Percentiles rank a stretch among this genome's conserved stretches.
phyloP scores from a whole-genome alignment of 2,329 filamentous ascomycete genomes.

The Claviceps paspali region DNA sequence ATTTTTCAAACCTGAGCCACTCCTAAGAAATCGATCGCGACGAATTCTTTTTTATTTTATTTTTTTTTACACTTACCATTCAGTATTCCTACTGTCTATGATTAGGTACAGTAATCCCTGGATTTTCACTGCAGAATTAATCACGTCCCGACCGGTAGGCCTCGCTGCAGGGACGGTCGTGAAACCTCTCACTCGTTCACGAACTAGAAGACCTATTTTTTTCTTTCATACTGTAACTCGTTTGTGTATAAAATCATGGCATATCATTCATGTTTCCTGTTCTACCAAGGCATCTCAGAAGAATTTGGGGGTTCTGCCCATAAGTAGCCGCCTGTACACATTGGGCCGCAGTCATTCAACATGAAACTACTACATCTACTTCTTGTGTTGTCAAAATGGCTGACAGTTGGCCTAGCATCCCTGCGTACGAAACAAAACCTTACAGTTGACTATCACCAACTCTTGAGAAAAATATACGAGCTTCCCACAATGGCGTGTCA shows the following conservation, averaged over 20 bases:
- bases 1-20: background rate
- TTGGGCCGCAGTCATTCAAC: background rate
- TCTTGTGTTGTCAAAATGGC: slow-evolving; percentile 7
- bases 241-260: background rate
- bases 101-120: background rate
- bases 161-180: background rate
- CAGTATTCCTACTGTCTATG: background rate
- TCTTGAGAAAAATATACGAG: background rate
- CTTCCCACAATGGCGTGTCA: slow-evolving; percentile 13
- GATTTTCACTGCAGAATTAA: background rate
- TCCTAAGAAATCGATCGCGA: background rate
- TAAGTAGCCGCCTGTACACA: background rate
- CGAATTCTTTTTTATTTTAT: background rate
- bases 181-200: background rate
- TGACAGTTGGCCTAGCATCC: slow-evolving; percentile 6
- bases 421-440: background rate
- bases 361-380: slow-evolving; percentile 5
- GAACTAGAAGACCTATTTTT: background rate
- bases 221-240: background rate
- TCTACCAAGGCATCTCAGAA: background rate
- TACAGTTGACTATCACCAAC: background rate
- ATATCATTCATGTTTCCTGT: background rate
- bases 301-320: no score
- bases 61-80: no score
- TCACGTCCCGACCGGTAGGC: background rate